A percentile compares a stretch with the other conserved stretches of the same genome.
phyloP scores from a whole-genome alignment of 2,329 filamentous ascomycete genomes.

The Periconia sp. region DNA sequence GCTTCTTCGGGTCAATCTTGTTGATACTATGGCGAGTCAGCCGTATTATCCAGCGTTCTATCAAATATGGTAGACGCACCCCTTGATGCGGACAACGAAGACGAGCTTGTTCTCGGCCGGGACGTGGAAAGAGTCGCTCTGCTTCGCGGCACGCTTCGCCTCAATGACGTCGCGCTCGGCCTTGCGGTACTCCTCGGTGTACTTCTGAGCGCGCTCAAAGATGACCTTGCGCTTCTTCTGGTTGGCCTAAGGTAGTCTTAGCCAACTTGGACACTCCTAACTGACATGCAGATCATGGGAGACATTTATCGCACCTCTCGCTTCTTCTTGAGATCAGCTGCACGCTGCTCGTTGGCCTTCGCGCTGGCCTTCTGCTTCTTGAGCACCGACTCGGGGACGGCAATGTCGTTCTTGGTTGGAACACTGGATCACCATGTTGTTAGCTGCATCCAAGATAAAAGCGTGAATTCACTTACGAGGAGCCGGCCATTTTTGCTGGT shows the following conservation, averaged over 20 bases:
- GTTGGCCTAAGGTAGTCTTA: constrained; percentile 74
- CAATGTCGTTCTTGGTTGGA: constrained; percentile 91
- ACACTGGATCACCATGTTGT: constrained; percentile 63
- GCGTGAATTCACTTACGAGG: constrained; percentile 36
- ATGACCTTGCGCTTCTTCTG: constrained; percentile 98
- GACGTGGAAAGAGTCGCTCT: constrained; percentile 93
- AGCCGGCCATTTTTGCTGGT: constrained; percentile 46
- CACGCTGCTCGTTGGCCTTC: constrained; percentile 92
- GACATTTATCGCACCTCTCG: constrained; percentile 85
- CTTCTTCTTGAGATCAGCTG: constrained; percentile 81
- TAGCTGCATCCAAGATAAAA: too few species aligned
- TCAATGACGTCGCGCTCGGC: constrained; percentile 96
- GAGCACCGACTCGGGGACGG: constrained; percentile 98
- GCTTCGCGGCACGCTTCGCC: constrained; percentile 85
- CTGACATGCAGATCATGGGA: constrained; percentile 44
- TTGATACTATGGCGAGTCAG: constrained; percentile 77
- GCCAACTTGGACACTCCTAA: constrained; percentile 47
- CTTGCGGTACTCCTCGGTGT: constrained; percentile 99
- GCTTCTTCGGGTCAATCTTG: constrained; percentile 99
- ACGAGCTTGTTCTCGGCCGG: constrained; percentile 95
- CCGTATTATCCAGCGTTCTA: neutral
- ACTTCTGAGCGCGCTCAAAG: constrained; percentile 99
- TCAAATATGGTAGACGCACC: constrained; percentile 60
- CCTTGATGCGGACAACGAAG: constrained; percentile 99
- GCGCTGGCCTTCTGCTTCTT: constrained; percentile 99